Evolutionary conservation across 2,329 filamentous ascomycete genomes (phyloP).

Genomic region (Blastomyces parvus): DNA sequence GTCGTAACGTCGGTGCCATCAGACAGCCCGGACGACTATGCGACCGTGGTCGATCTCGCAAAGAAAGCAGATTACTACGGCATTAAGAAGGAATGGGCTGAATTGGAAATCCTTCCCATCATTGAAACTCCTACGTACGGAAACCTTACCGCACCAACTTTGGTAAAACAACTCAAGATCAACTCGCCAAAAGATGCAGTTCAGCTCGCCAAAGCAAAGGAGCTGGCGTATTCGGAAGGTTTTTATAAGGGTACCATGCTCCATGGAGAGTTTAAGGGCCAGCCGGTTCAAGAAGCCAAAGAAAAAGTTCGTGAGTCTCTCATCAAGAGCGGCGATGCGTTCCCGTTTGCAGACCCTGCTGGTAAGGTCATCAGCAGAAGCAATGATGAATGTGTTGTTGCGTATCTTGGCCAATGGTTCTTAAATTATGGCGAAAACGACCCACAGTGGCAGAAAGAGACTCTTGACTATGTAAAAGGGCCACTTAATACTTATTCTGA

Average conservation of each 20-base stretch:
- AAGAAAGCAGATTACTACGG: slow-evolving; percentile 97
- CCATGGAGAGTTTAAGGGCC: slow-evolving; percentile 76
- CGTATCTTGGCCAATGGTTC: slow-evolving; percentile 95
- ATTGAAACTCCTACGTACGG: slow-evolving; percentile 83
- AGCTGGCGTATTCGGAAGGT: slow-evolving; percentile 91
- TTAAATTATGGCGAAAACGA: slow-evolving; percentile 88
- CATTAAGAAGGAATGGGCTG: slow-evolving; percentile 94
- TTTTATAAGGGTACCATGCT: slow-evolving; percentile 93
- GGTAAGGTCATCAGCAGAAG: slow-evolving; percentile 80
- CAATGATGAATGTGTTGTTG: slow-evolving; percentile 86
- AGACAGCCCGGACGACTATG: slow-evolving; percentile 91
- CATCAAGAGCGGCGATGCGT: slow-evolving; percentile 67
- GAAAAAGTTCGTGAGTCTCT: slow-evolving; percentile 71
- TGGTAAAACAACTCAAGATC: slow-evolving; percentile 93
- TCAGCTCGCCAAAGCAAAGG: slow-evolving; percentile 86
- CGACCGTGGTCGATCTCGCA: slow-evolving; percentile 72
- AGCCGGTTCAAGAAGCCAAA: slow-evolving; percentile 79
- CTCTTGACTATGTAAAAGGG: slow-evolving; percentile 62
- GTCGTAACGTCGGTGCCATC: slow-evolving; percentile 94
- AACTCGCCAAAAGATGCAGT: slow-evolving; percentile 90
- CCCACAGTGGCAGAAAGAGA: slow-evolving; percentile 65
- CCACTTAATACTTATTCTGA: slow-evolving; percentile 69
- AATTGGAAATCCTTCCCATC: slow-evolving; percentile 79
- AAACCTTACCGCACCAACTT: slow-evolving; percentile 67
- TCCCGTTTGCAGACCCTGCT: slow-evolving; percentile 89